Conservation (phyloP, 495 filamentous ascomycete species). For the Aspergillus cavernicola region DNA sequence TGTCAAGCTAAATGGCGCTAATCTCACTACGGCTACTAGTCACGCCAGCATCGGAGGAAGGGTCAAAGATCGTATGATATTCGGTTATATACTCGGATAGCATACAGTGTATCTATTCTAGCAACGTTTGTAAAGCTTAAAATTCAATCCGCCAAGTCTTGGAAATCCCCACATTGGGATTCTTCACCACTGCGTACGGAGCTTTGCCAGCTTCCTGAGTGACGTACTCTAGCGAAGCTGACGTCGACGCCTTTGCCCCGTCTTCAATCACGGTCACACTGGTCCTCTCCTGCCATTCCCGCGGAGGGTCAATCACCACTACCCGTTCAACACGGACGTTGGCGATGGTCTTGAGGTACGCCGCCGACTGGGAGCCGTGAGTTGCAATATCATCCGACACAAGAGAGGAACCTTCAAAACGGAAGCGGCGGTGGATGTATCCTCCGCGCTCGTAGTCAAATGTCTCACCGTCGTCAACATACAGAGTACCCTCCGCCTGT, state of each 20-base stretch:
- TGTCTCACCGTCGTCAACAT: constrained; percentile 90
- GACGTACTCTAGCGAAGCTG: constrained; percentile 55
- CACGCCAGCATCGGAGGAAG: neutral
- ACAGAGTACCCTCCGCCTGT: constrained; percentile 76
- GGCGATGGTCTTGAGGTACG: constrained; percentile 72
- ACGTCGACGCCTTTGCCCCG: constrained; percentile 56
- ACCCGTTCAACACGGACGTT: constrained; percentile 77
- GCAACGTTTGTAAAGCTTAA: constrained; percentile 16
- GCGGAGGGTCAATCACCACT: constrained; percentile 72
- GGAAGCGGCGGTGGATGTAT: constrained; percentile 80
- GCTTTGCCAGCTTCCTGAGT: constrained; percentile 59
- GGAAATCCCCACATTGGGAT: constrained; percentile 71
- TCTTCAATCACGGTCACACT: constrained; percentile 67
- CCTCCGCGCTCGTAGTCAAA: constrained; percentile 82
- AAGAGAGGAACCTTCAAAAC: constrained; percentile 54
- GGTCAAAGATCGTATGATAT: constrained; percentile 2
- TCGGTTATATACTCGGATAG: too few species aligned
- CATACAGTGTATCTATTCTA: too few species aligned
- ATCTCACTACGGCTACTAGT: neutral
- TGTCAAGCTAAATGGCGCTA: neutral
- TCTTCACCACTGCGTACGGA: constrained; percentile 74
- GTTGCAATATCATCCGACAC: constrained; percentile 42
- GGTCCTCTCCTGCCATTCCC: constrained; percentile 64
- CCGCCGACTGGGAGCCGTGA: constrained; percentile 60
- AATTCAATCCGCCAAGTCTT: constrained; percentile 81